phyloP scores from a whole-genome alignment of 169 alveolate genomes.

The Pseudocohnilembus persalinus region DNA sequence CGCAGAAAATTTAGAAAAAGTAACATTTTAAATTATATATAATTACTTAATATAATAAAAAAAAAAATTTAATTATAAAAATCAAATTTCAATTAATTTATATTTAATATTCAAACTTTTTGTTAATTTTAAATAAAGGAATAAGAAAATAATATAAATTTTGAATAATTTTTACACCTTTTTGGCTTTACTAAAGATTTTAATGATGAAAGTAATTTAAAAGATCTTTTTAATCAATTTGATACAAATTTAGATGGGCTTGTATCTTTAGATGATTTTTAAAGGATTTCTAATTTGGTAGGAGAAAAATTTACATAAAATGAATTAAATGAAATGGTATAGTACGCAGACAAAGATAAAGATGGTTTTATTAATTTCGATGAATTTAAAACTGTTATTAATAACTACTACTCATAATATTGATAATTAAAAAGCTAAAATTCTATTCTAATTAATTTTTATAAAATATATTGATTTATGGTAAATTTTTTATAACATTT shows the following conservation, averaged over 20 bases:
- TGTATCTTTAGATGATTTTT: conserved; percentile 53
- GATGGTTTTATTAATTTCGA: conserved; percentile 48
- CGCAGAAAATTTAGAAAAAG: conserved; percentile 55
- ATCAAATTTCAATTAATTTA: background rate
- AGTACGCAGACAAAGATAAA: too few species aligned
- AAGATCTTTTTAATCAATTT: conserved; percentile 54
- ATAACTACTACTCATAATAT: too few species aligned
- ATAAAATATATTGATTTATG: too few species aligned
- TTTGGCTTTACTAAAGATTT: conserved; percentile 43
- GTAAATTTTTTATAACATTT: too few species aligned
- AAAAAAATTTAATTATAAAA: too few species aligned
- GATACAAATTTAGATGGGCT: conserved; percentile 47
- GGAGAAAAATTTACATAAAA: too few species aligned
- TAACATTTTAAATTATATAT: too few species aligned
- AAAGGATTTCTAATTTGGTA: conserved; percentile 57
- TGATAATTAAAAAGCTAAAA: too few species aligned
- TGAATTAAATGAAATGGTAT: too few species aligned
- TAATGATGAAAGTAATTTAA: conserved; percentile 53
- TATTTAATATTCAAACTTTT: too few species aligned
- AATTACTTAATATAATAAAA: too few species aligned
- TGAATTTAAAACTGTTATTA: conserved; percentile 55
- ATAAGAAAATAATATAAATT: conserved; percentile 53
- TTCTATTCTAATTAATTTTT: too few species aligned
- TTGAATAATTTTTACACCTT: conserved; percentile 54
- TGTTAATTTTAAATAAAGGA: conserved; percentile 3